These are phyloP conservation scores for Pythium scleroteichum DNA, from an alignment of 352 stramenopile genomes.

Conservation along the genomic window DNA sequence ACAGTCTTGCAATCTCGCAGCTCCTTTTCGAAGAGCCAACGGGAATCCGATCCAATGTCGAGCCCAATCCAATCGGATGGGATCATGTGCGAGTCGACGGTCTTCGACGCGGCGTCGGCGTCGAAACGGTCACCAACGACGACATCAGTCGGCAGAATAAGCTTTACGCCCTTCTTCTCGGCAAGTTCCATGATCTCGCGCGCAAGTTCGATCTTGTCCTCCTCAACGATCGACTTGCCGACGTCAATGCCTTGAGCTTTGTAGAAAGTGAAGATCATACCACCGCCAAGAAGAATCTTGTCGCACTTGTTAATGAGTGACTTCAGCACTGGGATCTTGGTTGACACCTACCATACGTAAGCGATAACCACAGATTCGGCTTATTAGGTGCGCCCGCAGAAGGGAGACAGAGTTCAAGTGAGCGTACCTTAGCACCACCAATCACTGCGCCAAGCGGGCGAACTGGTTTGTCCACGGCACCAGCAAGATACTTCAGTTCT, in stretches of 20 bases:
- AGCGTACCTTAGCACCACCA: constrained; percentile 93
- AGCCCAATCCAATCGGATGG: constrained; percentile 96
- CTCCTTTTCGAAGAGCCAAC: constrained; percentile 69
- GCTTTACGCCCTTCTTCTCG: constrained; percentile 85
- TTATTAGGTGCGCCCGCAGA: no score
- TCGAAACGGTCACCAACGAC: constrained; percentile 92
- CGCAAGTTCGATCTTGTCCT: constrained; percentile 93
- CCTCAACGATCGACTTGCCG: constrained; percentile 94
- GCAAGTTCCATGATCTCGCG: constrained; percentile 91
- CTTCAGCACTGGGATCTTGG: constrained; percentile 97
- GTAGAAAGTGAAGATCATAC: constrained; percentile 98
- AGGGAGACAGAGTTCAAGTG: not conserved
- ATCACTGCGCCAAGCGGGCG: constrained; percentile 95
- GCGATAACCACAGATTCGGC: not conserved
- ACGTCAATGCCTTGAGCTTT: constrained; percentile 94
- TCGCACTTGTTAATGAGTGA: constrained; percentile 95
- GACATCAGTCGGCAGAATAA: constrained; percentile 93
- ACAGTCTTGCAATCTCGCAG: constrained; percentile 92
- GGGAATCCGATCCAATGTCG: constrained; percentile 71
- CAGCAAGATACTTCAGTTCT: constrained; percentile 95
- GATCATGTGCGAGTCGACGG: constrained; percentile 83
- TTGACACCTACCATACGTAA: constrained; percentile 46
- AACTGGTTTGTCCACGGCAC: constrained; percentile 87
- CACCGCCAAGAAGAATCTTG: constrained; percentile 95
- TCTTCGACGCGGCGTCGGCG: constrained; percentile 59